Conservation (phyloP, 768 basidiomycete genomes). For the Kwoniella sp. region DNA sequence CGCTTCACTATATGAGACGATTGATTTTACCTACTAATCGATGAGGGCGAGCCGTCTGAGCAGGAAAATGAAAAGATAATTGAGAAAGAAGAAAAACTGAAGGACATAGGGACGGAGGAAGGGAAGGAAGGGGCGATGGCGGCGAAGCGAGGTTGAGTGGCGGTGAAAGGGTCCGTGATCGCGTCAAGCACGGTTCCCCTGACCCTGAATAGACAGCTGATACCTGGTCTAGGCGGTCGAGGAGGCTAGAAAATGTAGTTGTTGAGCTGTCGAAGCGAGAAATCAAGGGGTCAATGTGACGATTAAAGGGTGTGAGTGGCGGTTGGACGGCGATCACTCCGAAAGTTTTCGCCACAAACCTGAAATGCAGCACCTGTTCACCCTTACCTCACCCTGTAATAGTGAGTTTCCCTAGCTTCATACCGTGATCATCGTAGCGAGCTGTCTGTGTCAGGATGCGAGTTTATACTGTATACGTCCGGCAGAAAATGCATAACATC, state of each 20-base stretch:
- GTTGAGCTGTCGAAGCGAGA: not conserved
- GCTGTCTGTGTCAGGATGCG: too few relatives aligned
- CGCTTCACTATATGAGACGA: not conserved
- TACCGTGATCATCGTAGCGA: too few relatives aligned
- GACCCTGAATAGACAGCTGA: too few relatives aligned
- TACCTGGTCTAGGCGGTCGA: too few relatives aligned
- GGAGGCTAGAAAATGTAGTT: too few relatives aligned
- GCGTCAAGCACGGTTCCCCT: not conserved
- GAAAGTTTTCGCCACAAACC: too few relatives aligned
- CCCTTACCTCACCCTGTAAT: too few relatives aligned
- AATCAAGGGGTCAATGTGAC: not conserved
- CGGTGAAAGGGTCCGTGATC: not conserved
- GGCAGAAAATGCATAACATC: too few relatives aligned
- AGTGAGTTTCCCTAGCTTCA: too few relatives aligned
- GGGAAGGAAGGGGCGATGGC: constrained; percentile 1
- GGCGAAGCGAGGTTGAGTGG: not conserved
- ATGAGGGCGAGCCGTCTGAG: not conserved
- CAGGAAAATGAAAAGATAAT: not conserved
- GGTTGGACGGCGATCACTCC: too few relatives aligned
- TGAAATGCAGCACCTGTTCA: too few relatives aligned
- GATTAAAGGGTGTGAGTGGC: not conserved
- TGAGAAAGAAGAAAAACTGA: not conserved
- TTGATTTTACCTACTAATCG: constrained; percentile 1
- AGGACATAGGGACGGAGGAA: not conserved
- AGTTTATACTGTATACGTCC: too few relatives aligned